Evolutionary conservation across 768 basidiomycete species (phyloP).

Genomic region (Plicaturopsis crispa): DNA sequence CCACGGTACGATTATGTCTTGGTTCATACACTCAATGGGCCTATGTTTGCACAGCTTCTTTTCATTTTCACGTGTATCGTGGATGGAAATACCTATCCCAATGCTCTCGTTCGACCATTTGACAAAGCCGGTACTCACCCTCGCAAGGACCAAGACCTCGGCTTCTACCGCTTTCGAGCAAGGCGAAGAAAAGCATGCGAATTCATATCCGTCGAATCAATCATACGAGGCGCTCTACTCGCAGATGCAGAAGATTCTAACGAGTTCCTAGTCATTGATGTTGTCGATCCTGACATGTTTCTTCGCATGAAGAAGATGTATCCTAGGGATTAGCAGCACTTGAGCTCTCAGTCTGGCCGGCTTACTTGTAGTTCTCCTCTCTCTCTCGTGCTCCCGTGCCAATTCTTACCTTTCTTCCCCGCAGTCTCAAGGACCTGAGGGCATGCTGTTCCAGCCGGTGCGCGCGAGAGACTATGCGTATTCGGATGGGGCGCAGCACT

Average conservation of each 20-base stretch:
- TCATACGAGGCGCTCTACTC: constrained; percentile 18
- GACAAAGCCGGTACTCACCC: constrained; percentile 4
- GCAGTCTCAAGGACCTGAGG: too few species aligned
- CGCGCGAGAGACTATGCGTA: constrained; percentile 23
- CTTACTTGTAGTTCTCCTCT: too few species aligned
- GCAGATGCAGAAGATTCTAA: constrained; percentile 11
- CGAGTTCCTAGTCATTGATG: constrained; percentile 19
- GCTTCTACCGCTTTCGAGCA: constrained; percentile 11
- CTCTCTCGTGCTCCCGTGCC: too few species aligned
- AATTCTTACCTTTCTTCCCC: too few species aligned
- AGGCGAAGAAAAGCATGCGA: constrained; percentile 4
- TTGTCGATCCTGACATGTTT: constrained; percentile 22
- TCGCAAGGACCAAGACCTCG: constrained; percentile 16
- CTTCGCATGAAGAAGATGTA: constrained; percentile 4
- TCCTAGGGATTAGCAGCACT: too few species aligned
- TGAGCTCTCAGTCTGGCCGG: too few species aligned
- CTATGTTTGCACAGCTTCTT: constrained; percentile 14
- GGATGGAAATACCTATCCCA: constrained; percentile 4
- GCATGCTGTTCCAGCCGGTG: constrained; percentile 12
- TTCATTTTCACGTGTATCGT: constrained; percentile 16
- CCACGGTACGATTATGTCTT: constrained; percentile 21
- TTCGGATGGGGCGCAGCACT: constrained; percentile 6
- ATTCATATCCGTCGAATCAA: constrained; percentile 20
- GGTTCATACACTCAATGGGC: constrained; percentile 10
- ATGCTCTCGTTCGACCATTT: constrained; percentile 17